These are phyloP conservation scores for Tephrocybe sp. DNA, from an alignment of 768 basidiomycete species.

Conservation along the genomic window DNA sequence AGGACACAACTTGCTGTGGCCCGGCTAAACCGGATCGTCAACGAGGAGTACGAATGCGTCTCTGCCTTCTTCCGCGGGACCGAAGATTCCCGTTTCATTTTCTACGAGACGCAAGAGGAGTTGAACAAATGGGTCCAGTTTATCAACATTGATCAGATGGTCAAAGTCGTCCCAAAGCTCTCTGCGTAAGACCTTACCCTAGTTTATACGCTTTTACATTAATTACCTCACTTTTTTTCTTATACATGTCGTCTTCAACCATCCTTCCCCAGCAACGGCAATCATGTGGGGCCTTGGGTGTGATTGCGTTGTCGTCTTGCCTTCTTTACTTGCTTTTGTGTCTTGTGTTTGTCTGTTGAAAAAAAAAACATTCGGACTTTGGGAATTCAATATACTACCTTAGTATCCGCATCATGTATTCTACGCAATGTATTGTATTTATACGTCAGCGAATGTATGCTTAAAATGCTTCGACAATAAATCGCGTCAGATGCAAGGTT, in stretches of 20 bases:
- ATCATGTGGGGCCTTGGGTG: neutral
- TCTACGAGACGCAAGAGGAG: conserved; percentile 65
- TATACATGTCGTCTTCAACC: neutral
- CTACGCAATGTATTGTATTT: neutral
- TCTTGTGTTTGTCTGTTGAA: no score
- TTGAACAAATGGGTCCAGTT: conserved; percentile 84
- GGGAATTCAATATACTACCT: neutral
- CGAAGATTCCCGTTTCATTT: conserved; percentile 66
- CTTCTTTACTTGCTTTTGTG: neutral
- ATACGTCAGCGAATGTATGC: neutral
- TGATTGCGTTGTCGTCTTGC: neutral
- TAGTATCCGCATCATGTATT: neutral
- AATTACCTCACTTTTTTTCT: neutral
- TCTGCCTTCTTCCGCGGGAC: conserved; percentile 76
- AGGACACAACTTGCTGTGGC: conserved; percentile 70
- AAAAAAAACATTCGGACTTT: neutral
- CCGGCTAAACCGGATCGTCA: conserved; percentile 50
- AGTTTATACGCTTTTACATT: neutral
- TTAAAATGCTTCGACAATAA: neutral
- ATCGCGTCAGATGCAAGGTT: no score
- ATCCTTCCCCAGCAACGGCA: neutral
- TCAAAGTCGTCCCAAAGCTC: conserved; percentile 76
- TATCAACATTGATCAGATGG: conserved; percentile 78
- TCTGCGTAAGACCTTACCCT: conserved; percentile 41
- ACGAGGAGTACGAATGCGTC: conserved; percentile 76